Conservation (phyloP, 31 red algal genomes). For the Asparagopsis taxiformis region DNA sequence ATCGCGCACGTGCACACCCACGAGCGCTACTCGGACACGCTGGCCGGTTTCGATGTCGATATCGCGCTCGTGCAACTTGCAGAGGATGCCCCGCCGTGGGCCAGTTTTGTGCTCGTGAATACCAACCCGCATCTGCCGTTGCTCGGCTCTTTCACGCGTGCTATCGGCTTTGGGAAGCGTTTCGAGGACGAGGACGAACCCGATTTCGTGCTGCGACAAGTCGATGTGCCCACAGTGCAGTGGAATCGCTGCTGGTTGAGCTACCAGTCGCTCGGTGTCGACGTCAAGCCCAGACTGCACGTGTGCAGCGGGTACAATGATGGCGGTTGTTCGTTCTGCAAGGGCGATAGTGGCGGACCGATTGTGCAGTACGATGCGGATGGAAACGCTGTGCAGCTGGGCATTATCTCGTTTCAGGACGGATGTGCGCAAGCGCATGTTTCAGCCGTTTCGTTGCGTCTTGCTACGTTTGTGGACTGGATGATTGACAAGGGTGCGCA, state of each 20-base stretch:
- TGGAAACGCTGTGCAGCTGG: constrained; percentile 47
- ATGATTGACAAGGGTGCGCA: constrained; percentile 3
- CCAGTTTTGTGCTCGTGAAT: not conserved
- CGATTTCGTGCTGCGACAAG: constrained; percentile 2
- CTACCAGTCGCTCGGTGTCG: not conserved
- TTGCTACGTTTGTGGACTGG: constrained; percentile 42
- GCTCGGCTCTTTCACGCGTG: not conserved
- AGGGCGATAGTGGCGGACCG: constrained; percentile 61
- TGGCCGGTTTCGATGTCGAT: not conserved
- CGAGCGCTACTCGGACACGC: not conserved
- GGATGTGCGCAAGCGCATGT: constrained; percentile 41
- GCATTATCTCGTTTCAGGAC: constrained; percentile 49
- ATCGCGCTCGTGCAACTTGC: constrained; percentile 5
- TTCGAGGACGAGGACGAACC: not conserved
- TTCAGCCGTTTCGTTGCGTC: constrained; percentile 32
- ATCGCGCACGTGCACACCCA: not conserved
- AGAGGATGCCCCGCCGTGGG: not conserved
- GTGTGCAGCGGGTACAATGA: constrained; percentile 39
- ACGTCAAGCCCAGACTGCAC: constrained; percentile 1
- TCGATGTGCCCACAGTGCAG: constrained; percentile 39
- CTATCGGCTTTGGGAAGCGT: constrained; percentile 7
- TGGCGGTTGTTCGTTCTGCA: constrained; percentile 49
- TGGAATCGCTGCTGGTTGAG: constrained; percentile 12
- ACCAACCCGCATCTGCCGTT: not conserved
- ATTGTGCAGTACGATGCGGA: constrained; percentile 11